These are phyloP conservation scores for Tolypocladium guangdongense DNA, from an alignment of 2,329 filamentous ascomycete genomes.

Conservation along the genomic window DNA sequence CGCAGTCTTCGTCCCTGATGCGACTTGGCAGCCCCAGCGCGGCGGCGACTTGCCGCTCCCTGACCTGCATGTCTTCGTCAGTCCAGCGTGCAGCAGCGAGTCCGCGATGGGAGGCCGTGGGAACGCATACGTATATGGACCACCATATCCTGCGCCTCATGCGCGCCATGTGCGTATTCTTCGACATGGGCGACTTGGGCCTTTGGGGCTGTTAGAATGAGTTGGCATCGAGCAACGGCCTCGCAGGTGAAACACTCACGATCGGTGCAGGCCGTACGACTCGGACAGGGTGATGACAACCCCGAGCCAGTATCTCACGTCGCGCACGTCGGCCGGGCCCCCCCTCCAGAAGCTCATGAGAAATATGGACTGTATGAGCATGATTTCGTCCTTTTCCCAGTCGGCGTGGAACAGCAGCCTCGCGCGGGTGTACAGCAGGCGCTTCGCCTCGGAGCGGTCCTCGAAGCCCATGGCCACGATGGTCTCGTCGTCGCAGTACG, in stretches of 20 bases:
- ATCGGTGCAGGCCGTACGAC: constrained; percentile 33
- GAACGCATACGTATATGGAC: constrained; percentile 35
- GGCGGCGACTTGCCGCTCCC: constrained; percentile 25
- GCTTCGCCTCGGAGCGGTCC: constrained; percentile 38
- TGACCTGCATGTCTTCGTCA: constrained; percentile 13
- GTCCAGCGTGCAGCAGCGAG: background rate
- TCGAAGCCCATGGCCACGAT: constrained; percentile 33
- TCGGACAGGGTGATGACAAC: constrained; percentile 40
- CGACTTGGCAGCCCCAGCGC: constrained; percentile 24
- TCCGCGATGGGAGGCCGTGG: no score
- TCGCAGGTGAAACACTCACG: constrained; percentile 17
- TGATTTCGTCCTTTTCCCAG: constrained; percentile 38
- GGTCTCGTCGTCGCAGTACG: constrained; percentile 36
- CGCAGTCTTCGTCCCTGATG: constrained; percentile 27
- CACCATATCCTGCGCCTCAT: constrained; percentile 41
- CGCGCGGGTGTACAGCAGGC: constrained; percentile 36
- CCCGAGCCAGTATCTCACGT: constrained; percentile 38
- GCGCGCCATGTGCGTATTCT: constrained; percentile 14
- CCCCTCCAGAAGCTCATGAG: constrained; percentile 45
- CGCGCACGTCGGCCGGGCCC: constrained; percentile 34
- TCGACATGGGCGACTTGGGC: constrained; percentile 14
- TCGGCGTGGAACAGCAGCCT: constrained; percentile 42
- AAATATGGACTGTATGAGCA: constrained; percentile 39
- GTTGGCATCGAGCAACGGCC: background rate
- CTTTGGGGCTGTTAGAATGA: constrained; percentile 1